Percentiles rank a stretch among this genome's conserved stretches.
Evolutionary conservation across 805 yeast genomes (phyloP).

Genomic region (Sugiyamaella floridensis): DNA sequence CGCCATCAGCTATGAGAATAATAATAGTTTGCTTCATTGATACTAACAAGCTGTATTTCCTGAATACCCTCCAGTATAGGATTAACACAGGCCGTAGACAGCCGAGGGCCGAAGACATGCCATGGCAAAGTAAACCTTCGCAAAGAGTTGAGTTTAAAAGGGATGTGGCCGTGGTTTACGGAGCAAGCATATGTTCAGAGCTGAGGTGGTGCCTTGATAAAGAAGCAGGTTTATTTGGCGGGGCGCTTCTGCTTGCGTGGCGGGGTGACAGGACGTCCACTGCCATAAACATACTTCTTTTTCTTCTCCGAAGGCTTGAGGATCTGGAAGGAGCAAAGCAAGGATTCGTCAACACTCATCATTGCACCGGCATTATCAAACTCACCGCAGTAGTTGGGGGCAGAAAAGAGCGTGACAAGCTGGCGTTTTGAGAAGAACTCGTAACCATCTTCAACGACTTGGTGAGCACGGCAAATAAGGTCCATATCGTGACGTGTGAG

Average conservation of each 20-base stretch:
- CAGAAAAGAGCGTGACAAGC: constrained; percentile 88
- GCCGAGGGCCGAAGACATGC: background rate
- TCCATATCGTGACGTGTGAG: constrained; percentile 97
- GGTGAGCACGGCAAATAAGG: constrained; percentile 96
- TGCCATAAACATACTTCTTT: constrained; percentile 52
- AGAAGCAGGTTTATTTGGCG: constrained; percentile 7
- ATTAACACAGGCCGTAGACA: background rate
- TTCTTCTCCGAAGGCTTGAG: constrained; percentile 97
- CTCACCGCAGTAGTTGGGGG: constrained; percentile 98
- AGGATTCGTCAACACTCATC: constrained; percentile 98
- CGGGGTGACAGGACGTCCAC: constrained; percentile 49
- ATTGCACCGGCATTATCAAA: constrained; percentile 99
- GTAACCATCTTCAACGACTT: constrained; percentile 98
- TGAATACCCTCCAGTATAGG: background rate
- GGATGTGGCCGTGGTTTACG: background rate
- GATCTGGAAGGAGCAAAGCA: constrained; percentile 85
- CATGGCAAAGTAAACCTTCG: background rate
- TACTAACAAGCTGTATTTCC: background rate
- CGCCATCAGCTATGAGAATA: background rate
- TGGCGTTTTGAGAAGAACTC: constrained; percentile 96
- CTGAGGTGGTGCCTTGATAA: too few relatives aligned
- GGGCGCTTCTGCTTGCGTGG: constrained; percentile 43
- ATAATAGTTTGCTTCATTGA: background rate
- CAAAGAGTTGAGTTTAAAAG: background rate
- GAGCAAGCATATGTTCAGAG: too few relatives aligned